Percentiles rank a stretch among this genome's conserved stretches.
phyloP scores from a whole-genome alignment of 768 basidiomycete species.

The Tubosaeta sp. region DNA sequence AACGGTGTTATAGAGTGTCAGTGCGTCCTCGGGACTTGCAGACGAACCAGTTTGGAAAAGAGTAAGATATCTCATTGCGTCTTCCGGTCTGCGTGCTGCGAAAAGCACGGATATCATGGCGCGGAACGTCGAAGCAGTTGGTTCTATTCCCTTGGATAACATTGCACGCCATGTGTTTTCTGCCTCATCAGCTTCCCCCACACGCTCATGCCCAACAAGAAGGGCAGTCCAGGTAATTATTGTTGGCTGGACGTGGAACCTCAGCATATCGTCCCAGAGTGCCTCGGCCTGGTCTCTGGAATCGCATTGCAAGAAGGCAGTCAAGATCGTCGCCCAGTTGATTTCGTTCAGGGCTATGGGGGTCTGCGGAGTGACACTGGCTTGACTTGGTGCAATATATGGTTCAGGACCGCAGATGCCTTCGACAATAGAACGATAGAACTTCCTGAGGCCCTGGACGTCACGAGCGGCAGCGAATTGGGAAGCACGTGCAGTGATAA shows the following conservation, averaged over 20 bases:
- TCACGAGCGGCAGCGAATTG: slow-evolving; percentile 39
- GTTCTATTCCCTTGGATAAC: slow-evolving; percentile 48
- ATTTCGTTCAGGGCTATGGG: slow-evolving; percentile 51
- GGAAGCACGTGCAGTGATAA: slow-evolving; percentile 47
- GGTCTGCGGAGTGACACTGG: slow-evolving; percentile 34
- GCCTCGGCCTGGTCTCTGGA: slow-evolving; percentile 53
- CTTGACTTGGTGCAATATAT: slow-evolving; percentile 47
- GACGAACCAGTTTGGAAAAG: slow-evolving; percentile 39
- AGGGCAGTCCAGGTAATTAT: slow-evolving; percentile 67
- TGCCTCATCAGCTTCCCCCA: slow-evolving; percentile 49
- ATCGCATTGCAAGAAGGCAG: slow-evolving; percentile 55
- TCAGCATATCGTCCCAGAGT: slow-evolving; percentile 66
- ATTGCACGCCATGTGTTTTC: slow-evolving; percentile 63
- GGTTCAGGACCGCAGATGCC: slow-evolving; percentile 49
- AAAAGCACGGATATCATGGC: slow-evolving; percentile 65
- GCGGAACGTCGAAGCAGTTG: slow-evolving; percentile 62
- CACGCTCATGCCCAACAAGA: slow-evolving; percentile 55
- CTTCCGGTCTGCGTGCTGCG: slow-evolving; percentile 44
- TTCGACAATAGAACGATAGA: slow-evolving; percentile 50
- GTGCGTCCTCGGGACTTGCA: slow-evolving; percentile 27
- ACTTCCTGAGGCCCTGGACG: slow-evolving; percentile 33
- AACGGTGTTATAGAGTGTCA: slow-evolving; percentile 69
- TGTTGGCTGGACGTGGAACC: slow-evolving; percentile 46
- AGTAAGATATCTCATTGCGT: slow-evolving; percentile 49
- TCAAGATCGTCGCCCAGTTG: slow-evolving; percentile 63